Evolutionary conservation across 345 rosid species (phyloP).

Genomic region (Clarkia xantiana): DNA sequence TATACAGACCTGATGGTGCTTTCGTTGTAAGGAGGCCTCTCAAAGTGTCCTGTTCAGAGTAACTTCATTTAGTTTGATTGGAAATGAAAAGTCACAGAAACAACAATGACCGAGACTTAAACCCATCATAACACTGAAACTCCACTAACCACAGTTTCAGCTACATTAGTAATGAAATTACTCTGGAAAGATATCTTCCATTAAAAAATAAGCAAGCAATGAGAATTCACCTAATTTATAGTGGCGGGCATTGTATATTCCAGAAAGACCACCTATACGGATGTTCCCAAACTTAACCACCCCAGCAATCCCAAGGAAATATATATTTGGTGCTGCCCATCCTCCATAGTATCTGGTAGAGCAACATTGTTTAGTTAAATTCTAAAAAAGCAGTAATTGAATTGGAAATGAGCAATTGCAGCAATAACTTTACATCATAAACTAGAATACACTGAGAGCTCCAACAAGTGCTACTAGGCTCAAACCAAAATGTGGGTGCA

Average conservation of each 20-base stretch:
- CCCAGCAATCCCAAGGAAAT: conserved; percentile 72
- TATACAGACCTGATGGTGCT: conserved; percentile 57
- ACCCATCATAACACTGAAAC: neutral
- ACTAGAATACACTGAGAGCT: neutral
- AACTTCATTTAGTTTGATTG: conserved; percentile 1
- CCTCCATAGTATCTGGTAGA: conserved; percentile 77
- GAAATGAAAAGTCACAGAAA: neutral
- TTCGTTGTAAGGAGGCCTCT: conserved; percentile 70
- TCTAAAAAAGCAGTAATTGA: neutral
- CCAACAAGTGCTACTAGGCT: neutral
- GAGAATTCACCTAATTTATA: conserved; percentile 45
- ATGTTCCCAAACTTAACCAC: conserved; percentile 72
- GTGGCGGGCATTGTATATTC: conserved; percentile 53
- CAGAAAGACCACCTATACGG: conserved; percentile 87
- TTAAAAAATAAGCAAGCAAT: conserved; percentile 1
- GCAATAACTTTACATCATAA: too few species aligned
- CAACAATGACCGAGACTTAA: neutral
- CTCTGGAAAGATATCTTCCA: neutral
- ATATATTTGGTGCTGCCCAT: conserved; percentile 81
- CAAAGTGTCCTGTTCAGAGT: conserved; percentile 54
- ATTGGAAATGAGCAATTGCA: too few species aligned
- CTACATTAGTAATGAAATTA: neutral
- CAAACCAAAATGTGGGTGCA: neutral
- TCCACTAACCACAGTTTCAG: neutral
- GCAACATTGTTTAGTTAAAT: conserved; percentile 3